Percentiles rank a stretch among this genome's conserved stretches.
Conservation (phyloP, 495 filamentous ascomycete genomes). For the Pseudoneurospora amorphoporcata region DNA sequence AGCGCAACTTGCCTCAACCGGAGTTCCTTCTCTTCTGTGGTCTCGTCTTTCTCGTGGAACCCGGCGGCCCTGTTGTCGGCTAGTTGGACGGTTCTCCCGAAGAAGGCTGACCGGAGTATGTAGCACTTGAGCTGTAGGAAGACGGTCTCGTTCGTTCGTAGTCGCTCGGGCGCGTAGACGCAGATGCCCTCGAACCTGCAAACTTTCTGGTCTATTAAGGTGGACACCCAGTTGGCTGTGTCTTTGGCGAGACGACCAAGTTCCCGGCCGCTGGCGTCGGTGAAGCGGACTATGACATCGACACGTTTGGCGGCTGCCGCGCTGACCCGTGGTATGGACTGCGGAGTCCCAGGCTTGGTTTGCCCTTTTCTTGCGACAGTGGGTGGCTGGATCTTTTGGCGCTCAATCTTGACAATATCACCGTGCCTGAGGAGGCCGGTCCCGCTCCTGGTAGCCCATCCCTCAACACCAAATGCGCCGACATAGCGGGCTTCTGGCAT, state of each 20-base stretch:
- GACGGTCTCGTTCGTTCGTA: slow-evolving; percentile 86
- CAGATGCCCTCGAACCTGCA: slow-evolving; percentile 81
- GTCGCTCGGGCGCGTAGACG: slow-evolving; percentile 76
- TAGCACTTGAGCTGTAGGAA: slow-evolving; percentile 79
- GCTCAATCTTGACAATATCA: slow-evolving; percentile 74
- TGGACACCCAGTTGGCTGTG: slow-evolving; percentile 86
- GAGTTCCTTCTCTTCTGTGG: slow-evolving; percentile 70
- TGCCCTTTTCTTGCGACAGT: slow-evolving; percentile 43
- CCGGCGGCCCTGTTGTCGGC: slow-evolving; percentile 59
- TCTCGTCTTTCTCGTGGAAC: slow-evolving; percentile 64
- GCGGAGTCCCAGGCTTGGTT: slow-evolving; percentile 21
- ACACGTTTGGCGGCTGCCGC: slow-evolving; percentile 43
- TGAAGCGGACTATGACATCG: slow-evolving; percentile 93
- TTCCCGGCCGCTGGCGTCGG: slow-evolving; percentile 67
- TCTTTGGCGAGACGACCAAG: slow-evolving; percentile 85
- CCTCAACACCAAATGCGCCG: slow-evolving; percentile 83
- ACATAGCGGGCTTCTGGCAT: slow-evolving; percentile 66
- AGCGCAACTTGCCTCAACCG: slow-evolving; percentile 80
- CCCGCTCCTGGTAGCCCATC: slow-evolving; percentile 88
- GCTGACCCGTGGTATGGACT: slow-evolving; percentile 23
- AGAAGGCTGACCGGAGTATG: slow-evolving; percentile 63
- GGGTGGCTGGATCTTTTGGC: slow-evolving; percentile 60
- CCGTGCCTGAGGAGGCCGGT: slow-evolving; percentile 60
- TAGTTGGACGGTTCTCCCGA: slow-evolving; percentile 44
- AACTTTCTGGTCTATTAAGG: slow-evolving; percentile 82